These are phyloP conservation scores for Kodamaea sp. DNA, from an alignment of 1,139 yeast genomes.

Conservation along the genomic window DNA sequence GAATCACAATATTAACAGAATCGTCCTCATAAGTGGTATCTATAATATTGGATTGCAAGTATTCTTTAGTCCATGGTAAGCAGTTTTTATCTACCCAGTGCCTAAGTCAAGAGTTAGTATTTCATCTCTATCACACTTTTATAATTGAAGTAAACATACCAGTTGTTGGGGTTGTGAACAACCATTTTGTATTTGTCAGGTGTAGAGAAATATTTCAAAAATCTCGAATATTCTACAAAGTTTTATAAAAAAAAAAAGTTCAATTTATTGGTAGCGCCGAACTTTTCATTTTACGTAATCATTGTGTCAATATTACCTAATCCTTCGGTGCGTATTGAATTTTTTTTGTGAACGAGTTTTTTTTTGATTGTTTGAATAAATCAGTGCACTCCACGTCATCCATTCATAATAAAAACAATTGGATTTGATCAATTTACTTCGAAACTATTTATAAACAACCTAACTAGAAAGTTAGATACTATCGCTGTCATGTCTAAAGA, in stretches of 20 bases:
- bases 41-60: slow-evolving; percentile 46
- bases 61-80: slow-evolving; percentile 67
- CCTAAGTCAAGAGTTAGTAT: slow-evolving; percentile 31
- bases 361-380: too few relatives aligned
- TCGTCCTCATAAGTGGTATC: slow-evolving; percentile 34
- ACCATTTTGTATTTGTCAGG: slow-evolving; percentile 42
- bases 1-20: slow-evolving; percentile 32
- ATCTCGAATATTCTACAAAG: neutral
- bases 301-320: too few relatives aligned
- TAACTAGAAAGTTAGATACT: too few relatives aligned
- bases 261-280: too few relatives aligned
- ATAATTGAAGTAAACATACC: slow-evolving; percentile 45
- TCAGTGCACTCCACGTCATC: too few relatives aligned
- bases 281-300: too few relatives aligned
- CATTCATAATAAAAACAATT: too few relatives aligned
- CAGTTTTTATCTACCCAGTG: slow-evolving; percentile 85
- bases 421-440: too few relatives aligned
- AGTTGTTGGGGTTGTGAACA: slow-evolving; percentile 80
- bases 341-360: too few relatives aligned
- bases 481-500: slow-evolving; percentile 1
- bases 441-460: too few relatives aligned
- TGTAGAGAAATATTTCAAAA: slow-evolving; percentile 1
- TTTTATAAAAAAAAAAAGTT: too few relatives aligned
- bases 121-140: neutral
- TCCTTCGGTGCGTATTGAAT: too few relatives aligned